These are phyloP conservation scores for Pinus taeda DNA, from an alignment of 75 land plant genomes.

Conservation along the genomic window DNA sequence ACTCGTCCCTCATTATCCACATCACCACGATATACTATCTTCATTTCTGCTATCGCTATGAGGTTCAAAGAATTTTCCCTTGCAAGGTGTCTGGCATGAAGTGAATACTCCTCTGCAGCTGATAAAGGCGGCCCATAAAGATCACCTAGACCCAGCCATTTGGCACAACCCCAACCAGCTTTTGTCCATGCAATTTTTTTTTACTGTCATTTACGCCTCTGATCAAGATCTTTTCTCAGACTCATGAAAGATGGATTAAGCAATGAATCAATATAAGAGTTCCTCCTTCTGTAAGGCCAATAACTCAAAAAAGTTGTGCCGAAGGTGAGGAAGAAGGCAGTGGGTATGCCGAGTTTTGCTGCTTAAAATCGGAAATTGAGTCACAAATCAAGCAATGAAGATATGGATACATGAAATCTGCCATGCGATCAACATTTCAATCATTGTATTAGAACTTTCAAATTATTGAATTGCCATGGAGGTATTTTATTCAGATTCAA, in stretches of 20 bases:
- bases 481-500: too few species aligned
- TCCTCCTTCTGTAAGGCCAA: slow-evolving; percentile 35
- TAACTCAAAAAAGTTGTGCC: too few species aligned
- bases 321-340: too few species aligned
- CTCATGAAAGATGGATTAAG: slow-evolving; percentile 96
- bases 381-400: too few species aligned
- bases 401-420: too few species aligned
- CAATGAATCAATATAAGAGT: slow-evolving; percentile 71
- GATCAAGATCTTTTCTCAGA: slow-evolving; percentile 95
- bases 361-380: too few species aligned
- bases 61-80: slow-evolving; percentile 94
- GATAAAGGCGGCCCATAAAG: slow-evolving; percentile 87
- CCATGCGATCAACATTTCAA: too few species aligned
- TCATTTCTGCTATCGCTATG: slow-evolving; percentile 98
- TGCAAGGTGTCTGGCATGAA: slow-evolving; percentile 93
- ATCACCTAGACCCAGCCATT: slow-evolving; percentile 84
- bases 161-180: slow-evolving; percentile 80
- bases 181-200: slow-evolving; percentile 85
- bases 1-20: too few species aligned
- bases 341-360: too few species aligned
- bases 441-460: too few species aligned
- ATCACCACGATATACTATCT: slow-evolving; percentile 98
- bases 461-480: too few species aligned
- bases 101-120: slow-evolving; percentile 87
- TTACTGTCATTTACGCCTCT: slow-evolving; percentile 85